Evolutionary conservation across 768 basidiomycete species (phyloP), one percentile per base, ranked within the genome.

Genomic region (Polyporus arcularius): DNA sequence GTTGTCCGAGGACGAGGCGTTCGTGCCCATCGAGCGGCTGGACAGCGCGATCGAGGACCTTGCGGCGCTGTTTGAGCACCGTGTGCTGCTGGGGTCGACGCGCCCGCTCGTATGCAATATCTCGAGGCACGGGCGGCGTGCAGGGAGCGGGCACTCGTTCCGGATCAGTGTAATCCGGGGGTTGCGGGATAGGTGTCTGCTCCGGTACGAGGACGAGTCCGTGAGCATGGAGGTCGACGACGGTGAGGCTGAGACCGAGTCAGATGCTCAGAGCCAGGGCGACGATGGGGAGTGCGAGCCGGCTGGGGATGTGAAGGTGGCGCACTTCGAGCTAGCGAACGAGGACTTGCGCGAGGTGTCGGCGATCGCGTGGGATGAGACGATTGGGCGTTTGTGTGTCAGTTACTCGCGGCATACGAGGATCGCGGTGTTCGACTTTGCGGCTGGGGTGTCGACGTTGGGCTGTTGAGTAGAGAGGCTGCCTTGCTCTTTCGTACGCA

Each of bases 361-460:
- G 21, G 77, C 82, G 14, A 79, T 88, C 41, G 76, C 83, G 7
- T 90, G 85, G 84, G 88, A 90, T 62, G 87, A 89, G 68, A 75
- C 78, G 30, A 84, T 82, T 15, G 87, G 86, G 5, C 77, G 86
- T 38, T 75, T 88, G 16, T 84, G 83, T 67, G 71, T 87, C 10
- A 80, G 81, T 49, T 74, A 78, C 15, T 49, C 60, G 9, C 26
- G 26, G 35, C n/a, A 32, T 9, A 46, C 60, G 11, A 30, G 26
- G 49, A 39, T 61, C 28, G 60, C 42, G 15, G 60, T 61, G 3
- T 57, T 52, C 32, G 60, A 61, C 50, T 61, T 61, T 53, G 60
- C 60, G 32, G 48, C 58, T 26, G 3, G 60, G 52, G 52, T 31
- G 30, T 30, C 30, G 30, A 14, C 35, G 18, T 30, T 12, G 30